A percentile compares a stretch with the other conserved stretches of the same genome.
These are phyloP conservation scores for Nicotiana obtusifolia DNA, from an alignment of 257 asterid species.

Conservation along the genomic window DNA sequence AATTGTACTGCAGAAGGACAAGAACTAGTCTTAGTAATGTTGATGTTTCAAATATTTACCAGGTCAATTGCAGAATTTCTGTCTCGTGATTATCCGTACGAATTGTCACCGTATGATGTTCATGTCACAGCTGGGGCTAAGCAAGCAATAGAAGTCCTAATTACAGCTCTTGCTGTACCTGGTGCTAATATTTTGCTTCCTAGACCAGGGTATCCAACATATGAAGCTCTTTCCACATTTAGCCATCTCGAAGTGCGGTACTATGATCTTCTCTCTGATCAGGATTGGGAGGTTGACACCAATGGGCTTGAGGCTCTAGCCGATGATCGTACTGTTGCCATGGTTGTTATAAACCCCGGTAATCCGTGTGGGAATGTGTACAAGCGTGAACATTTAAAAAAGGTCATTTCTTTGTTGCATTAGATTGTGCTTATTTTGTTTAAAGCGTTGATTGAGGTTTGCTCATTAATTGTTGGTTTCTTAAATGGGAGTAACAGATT, in stretches of 20 bases:
- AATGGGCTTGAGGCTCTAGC: constrained; percentile 49
- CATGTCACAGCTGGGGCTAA: constrained; percentile 53
- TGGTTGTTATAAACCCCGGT: constrained; percentile 66
- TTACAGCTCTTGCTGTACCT: constrained; percentile 51
- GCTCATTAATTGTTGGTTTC: background rate
- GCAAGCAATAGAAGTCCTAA: constrained; percentile 56
- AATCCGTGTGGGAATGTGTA: constrained; percentile 76
- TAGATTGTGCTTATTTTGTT: background rate
- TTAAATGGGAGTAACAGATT: constrained; percentile 27
- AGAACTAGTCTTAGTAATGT: background rate
- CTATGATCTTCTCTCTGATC: constrained; percentile 52
- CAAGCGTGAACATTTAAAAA: constrained; percentile 43
- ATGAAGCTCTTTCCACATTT: constrained; percentile 51
- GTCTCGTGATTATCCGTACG: constrained; percentile 35
- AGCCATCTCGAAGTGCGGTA: constrained; percentile 53
- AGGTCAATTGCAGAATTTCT: constrained; percentile 62
- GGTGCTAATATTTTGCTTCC: constrained; percentile 64
- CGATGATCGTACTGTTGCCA: constrained; percentile 61
- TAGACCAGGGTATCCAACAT: constrained; percentile 57
- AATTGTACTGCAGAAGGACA: background rate
- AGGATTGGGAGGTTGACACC: constrained; percentile 67
- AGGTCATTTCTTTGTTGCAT: constrained; percentile 28
- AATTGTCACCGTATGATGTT: constrained; percentile 45
- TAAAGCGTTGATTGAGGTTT: background rate
- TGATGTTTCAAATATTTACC: constrained; percentile 2